phyloP scores from a whole-genome alignment of 164 flowering plant species.

The Tetracentron sinense region DNA sequence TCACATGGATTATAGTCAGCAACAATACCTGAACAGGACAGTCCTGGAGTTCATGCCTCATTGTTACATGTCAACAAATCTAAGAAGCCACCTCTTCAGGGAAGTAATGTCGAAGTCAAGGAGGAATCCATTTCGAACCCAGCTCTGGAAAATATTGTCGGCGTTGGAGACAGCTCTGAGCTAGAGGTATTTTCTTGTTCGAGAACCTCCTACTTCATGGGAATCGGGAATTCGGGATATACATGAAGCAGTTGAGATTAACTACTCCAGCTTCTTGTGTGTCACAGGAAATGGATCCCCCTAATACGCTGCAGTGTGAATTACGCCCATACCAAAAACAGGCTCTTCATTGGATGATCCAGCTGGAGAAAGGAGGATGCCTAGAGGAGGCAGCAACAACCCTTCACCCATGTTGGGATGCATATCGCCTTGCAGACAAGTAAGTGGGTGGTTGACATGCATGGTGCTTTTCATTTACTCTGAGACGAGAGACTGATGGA shows the following conservation, averaged over 20 bases:
- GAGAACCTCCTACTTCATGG: neutral
- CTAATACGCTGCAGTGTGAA: slow-evolving; percentile 69
- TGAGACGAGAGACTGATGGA: slow-evolving; percentile 4
- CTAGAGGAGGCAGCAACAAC: slow-evolving; percentile 70
- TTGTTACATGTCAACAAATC: slow-evolving; percentile 32
- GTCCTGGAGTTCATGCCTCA: slow-evolving; percentile 36
- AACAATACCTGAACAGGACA: slow-evolving; percentile 44
- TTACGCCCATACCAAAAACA: slow-evolving; percentile 94
- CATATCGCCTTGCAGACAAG: slow-evolving; percentile 79
- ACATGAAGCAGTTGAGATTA: neutral
- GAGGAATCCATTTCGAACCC: slow-evolving; percentile 58
- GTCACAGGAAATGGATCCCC: slow-evolving; percentile 88
- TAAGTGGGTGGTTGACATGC: slow-evolving; percentile 21
- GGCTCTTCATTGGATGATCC: slow-evolving; percentile 92
- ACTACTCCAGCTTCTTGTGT: neutral
- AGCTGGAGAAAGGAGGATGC: slow-evolving; percentile 66
- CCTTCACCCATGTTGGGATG: slow-evolving; percentile 98
- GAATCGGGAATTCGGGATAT: slow-evolving; percentile 2
- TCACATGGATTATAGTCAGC: slow-evolving; percentile 4
- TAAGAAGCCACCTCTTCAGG: slow-evolving; percentile 36
- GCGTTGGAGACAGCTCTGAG: slow-evolving; percentile 59
- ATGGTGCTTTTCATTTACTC: neutral
- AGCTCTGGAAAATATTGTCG: slow-evolving; percentile 83
- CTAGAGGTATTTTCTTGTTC: slow-evolving; percentile 54
- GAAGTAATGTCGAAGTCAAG: slow-evolving; percentile 46